Evolutionary conservation across 208 protist species (phyloP).

Genomic region (Leishmania tarentolae): DNA sequence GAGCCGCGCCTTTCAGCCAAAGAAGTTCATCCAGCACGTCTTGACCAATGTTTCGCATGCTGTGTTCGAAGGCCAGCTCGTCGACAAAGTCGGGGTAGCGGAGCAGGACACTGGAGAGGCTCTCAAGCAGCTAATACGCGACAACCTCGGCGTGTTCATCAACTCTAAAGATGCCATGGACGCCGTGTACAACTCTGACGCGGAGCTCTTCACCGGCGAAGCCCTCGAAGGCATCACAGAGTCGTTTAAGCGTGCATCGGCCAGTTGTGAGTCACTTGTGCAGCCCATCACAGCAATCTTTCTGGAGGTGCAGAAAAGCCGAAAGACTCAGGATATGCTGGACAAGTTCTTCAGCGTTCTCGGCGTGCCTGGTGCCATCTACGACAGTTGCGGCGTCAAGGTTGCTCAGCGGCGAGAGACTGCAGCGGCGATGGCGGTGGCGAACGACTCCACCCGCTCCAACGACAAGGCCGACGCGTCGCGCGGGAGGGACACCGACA

Average conservation of each 20-base stretch:
- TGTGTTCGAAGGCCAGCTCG: conserved; percentile 54
- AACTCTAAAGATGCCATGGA: conserved; percentile 83
- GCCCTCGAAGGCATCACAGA: conserved; percentile 67
- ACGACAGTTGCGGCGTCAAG: conserved; percentile 69
- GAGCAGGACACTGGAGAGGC: conserved; percentile 54
- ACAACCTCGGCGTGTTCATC: conserved; percentile 86
- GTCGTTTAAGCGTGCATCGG: conserved; percentile 47
- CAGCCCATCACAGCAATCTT: conserved; percentile 65
- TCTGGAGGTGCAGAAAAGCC: conserved; percentile 46
- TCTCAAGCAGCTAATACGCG: conserved; percentile 81
- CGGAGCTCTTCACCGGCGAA: conserved; percentile 80
- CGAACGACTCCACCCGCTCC: background rate
- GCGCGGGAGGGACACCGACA: conserved; percentile 5
- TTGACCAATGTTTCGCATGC: conserved; percentile 49
- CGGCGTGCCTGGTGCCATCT: conserved; percentile 73
- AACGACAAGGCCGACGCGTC: conserved; percentile 3
- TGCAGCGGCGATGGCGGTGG: conserved; percentile 4
- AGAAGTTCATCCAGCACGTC: conserved; percentile 60
- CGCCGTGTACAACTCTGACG: conserved; percentile 67
- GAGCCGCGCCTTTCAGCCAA: conserved; percentile 75
- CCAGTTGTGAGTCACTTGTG: conserved; percentile 58
- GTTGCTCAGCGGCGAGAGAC: conserved; percentile 37
- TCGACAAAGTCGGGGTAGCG: conserved; percentile 36
- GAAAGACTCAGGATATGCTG: conserved; percentile 64
- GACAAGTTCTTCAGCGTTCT: conserved; percentile 77